phyloP scores from a whole-genome alignment of 208 protist genomes.

The Trypanosoma scelopori region DNA sequence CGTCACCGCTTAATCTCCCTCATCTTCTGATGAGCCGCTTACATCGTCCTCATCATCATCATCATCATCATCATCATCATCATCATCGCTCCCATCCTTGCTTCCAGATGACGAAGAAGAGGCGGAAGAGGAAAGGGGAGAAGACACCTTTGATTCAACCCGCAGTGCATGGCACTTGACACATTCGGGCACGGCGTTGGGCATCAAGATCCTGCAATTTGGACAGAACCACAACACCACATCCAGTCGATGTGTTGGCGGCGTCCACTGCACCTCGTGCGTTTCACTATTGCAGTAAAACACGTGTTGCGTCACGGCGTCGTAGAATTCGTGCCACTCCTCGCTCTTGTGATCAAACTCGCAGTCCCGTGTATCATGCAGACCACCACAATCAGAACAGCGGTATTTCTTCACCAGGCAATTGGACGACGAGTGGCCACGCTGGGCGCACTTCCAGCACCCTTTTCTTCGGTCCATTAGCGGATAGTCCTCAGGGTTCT shows the following conservation, averaged over 20 bases:
- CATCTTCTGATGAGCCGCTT: conserved; percentile 10
- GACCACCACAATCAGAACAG: conserved; percentile 78
- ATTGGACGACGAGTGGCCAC: conserved; percentile 59
- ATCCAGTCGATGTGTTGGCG: conserved; percentile 71
- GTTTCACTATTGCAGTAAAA: conserved; percentile 76
- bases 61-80: too few relatives aligned
- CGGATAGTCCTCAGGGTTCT: conserved; percentile 52
- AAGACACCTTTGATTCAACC: conserved; percentile 36
- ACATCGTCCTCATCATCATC: conserved; percentile 20
- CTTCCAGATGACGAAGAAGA: conserved; percentile 25
- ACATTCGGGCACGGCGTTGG: conserved; percentile 68
- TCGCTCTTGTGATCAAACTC: conserved; percentile 69
- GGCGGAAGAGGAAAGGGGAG: conserved; percentile 4
- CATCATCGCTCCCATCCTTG: conserved; percentile 21
- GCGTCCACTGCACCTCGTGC: conserved; percentile 63
- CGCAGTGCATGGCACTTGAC: conserved; percentile 67
- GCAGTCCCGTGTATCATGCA: conserved; percentile 83
- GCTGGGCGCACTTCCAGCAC: conserved; percentile 78
- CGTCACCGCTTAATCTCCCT: not conserved
- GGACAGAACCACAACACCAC: conserved; percentile 82
- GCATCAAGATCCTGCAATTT: conserved; percentile 59
- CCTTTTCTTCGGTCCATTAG: conserved; percentile 53
- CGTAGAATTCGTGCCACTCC: conserved; percentile 89
- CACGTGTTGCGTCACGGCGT: conserved; percentile 49
- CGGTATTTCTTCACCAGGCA: conserved; percentile 64